These are phyloP conservation scores for Daldinia vernicosa DNA, from an alignment of 495 filamentous ascomycete species.

Conservation along the genomic window DNA sequence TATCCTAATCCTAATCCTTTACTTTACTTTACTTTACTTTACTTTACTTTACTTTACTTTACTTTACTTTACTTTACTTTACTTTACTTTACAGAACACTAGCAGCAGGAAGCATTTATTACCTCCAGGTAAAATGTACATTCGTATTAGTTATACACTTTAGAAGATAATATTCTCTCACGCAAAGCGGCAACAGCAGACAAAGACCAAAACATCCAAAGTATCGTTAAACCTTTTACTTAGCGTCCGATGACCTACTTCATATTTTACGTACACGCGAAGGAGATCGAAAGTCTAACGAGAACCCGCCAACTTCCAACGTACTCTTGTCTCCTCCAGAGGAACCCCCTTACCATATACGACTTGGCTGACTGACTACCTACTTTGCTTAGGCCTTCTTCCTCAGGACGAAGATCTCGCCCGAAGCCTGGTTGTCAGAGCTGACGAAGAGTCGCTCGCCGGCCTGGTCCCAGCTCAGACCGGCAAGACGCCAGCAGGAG, in stretches of 20 bases:
- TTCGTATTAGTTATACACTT: not conserved
- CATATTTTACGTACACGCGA: conserved; percentile 14
- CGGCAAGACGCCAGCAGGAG: conserved; percentile 47
- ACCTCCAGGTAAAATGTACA: not conserved
- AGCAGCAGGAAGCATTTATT: not conserved
- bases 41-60: too few relatives aligned
- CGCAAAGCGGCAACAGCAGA: not conserved
- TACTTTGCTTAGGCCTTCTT: conserved; percentile 27
- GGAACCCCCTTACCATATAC: not conserved
- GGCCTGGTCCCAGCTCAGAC: conserved; percentile 46
- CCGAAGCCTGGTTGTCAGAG: conserved; percentile 53
- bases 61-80: too few relatives aligned
- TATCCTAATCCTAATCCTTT: not conserved
- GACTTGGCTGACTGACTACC: not conserved
- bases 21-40: too few relatives aligned
- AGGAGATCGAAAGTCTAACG: conserved; percentile 24
- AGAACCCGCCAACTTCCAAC: conserved; percentile 21
- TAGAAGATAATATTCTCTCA: not conserved
- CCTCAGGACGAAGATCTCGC: conserved; percentile 54
- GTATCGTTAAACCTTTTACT: conserved; percentile 10
- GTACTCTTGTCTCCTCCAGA: not conserved
- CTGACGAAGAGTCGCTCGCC: conserved; percentile 46
- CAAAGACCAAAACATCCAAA: not conserved
- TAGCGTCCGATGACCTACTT: conserved; percentile 5
- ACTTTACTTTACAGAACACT: not conserved